Base-by-base conservation (phyloP, 495 filamentous ascomycete species). In the Glarea lozoyensis region DNA sequence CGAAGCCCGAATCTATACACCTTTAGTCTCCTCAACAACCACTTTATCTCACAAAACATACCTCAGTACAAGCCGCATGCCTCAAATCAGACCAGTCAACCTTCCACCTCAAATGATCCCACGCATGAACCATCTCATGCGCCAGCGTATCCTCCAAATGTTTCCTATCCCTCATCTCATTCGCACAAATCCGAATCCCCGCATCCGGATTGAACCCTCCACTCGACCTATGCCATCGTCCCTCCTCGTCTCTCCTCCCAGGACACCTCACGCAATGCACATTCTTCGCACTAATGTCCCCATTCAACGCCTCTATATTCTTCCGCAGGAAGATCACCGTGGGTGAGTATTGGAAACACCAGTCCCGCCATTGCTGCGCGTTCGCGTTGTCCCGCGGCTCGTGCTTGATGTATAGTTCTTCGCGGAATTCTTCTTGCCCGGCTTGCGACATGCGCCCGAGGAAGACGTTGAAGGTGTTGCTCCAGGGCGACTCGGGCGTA, bases 51-150 rank as follows among this genome's bases (percentile, higher is more conserved):
- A 46, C 10, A 15, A 21, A 40, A 51, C 68, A 50, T 69, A 90
- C 87, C 78, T 98, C 92, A n/a, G 86, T 82, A 59, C 93, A 97
- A 40, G 92, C 92, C 29, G 87, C 82, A 66, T 97, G 92, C 59
- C 81, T 78, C 62, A 98, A 57, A 43, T 81, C 79, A 3, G 64
- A 62, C 74, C 79, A 86, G 50, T 98, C 79, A 25, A 94, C 78
- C 63, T 94, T 87, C 66, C 86, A 98, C 49, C 88, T 61, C 53
- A 96, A 58, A 61, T 94, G 84, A 58, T 98, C 92, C 68, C 86
- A 97, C 7, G 88, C 90, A 67, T 98, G 92, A 41, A 98, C 81
- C 82, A 98, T 88, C 67, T 98, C 92, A 64, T 98, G 92, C 31
- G 92, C 83, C 56, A 98, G 68, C 23, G 87, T 94, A 59, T 98